Conservation (phyloP, 257 asterid genomes). For the Ehretia macrophylla region DNA sequence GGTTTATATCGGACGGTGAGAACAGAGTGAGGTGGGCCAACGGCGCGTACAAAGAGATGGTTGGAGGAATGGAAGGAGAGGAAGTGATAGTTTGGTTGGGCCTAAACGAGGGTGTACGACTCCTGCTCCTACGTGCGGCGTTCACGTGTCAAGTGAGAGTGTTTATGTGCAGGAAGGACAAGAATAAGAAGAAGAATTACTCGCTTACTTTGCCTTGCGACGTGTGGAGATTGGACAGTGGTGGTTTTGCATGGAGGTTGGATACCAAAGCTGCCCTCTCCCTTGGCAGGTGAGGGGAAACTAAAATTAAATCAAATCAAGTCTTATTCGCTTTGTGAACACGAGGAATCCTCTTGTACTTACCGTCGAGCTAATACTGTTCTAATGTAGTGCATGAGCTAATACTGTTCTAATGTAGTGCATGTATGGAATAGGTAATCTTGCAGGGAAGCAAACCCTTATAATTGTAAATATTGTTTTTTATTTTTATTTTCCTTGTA, state of each 20-base stretch:
- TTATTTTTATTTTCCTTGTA: no score
- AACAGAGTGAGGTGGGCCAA: slow-evolving; percentile 60
- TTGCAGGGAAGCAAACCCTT: no score
- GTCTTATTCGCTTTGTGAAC: no score
- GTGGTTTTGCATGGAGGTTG: slow-evolving; percentile 93
- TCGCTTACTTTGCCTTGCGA: slow-evolving; percentile 63
- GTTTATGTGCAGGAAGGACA: no score
- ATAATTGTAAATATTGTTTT: no score
- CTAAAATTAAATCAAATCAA: no score
- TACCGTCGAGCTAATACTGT: no score
- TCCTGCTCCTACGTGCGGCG: slow-evolving; percentile 26
- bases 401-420: no score
- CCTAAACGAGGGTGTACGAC: slow-evolving; percentile 31
- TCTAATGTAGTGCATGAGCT: no score
- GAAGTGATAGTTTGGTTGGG: slow-evolving; percentile 44
- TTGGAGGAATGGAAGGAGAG: slow-evolving; percentile 15
- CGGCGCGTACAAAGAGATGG: slow-evolving; percentile 45
- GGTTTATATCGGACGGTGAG: slow-evolving; percentile 51
- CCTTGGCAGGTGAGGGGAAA: slow-evolving; percentile 29
- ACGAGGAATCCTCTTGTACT: no score
- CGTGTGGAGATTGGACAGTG: slow-evolving; percentile 78
- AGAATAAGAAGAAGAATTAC: slow-evolving; percentile 14
- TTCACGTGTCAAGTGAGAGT: slow-evolving; percentile 78
- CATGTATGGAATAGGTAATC: no score
- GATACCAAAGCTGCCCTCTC: slow-evolving; percentile 73